These are phyloP conservation scores for Sporothrix schenckii DNA, from an alignment of 2,329 filamentous ascomycete genomes.

Conservation along the genomic window DNA sequence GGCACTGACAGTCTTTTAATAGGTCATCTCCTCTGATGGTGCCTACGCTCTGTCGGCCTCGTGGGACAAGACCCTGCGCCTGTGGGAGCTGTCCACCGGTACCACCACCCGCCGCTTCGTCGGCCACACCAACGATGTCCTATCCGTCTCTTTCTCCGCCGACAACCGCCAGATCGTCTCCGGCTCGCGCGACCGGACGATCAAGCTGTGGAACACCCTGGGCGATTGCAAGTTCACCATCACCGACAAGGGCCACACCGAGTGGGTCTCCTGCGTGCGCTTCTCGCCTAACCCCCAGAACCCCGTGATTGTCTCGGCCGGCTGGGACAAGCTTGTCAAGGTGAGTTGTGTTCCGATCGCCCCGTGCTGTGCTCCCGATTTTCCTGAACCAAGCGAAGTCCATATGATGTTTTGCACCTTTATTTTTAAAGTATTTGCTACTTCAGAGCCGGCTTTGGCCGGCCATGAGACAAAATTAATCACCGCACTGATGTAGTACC, in stretches of 20 bases:
- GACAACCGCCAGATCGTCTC: conserved; percentile 99
- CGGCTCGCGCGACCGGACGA: conserved; percentile 94
- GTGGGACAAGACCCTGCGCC: conserved; percentile 99
- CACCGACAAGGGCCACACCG: conserved; percentile 99
- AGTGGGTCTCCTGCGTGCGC: conserved; percentile 99
- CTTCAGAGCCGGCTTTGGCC: conserved; percentile 86
- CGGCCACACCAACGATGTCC: conserved; percentile 98
- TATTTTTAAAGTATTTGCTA: conserved; percentile 96
- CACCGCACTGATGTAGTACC: conserved; percentile 72
- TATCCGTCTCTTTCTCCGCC: conserved; percentile 99
- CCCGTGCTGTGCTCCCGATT: background rate
- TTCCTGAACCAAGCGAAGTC: conserved; percentile 38
- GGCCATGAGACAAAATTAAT: conserved; percentile 92
- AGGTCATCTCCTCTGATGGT: conserved; percentile 99
- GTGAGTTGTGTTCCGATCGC: conserved; percentile 59
- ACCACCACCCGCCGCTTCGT: conserved; percentile 97
- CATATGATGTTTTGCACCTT: conserved; percentile 87
- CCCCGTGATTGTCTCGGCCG: conserved; percentile 97
- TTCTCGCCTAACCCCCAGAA: conserved; percentile 99
- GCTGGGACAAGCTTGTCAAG: conserved; percentile 99
- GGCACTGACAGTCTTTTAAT: conserved; percentile 31
- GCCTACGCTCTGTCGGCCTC: conserved; percentile 98
- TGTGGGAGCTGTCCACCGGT: conserved; percentile 98
- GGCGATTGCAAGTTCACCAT: conserved; percentile 99
- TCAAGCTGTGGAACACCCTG: conserved; percentile 99